Conservation (phyloP, 441 rosid species). For the Dalechampia spathulata region DNA sequence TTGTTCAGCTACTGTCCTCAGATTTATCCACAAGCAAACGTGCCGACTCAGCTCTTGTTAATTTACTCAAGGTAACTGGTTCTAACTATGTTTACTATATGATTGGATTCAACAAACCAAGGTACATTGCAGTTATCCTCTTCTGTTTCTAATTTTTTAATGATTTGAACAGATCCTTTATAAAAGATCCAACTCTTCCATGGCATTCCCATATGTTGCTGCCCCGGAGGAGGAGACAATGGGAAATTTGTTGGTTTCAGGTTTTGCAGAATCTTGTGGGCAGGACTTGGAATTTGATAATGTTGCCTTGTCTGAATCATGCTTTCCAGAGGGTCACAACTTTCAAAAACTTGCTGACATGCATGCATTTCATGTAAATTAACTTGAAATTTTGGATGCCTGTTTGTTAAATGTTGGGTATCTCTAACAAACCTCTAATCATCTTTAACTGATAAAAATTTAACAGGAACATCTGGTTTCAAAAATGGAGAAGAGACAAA, state of each 20-base stretch:
- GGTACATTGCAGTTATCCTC: not conserved
- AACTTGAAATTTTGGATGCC: conserved; percentile 1
- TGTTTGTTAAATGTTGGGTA: not conserved
- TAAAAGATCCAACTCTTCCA: conserved; percentile 64
- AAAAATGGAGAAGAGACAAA: conserved; percentile 46
- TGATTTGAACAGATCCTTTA: conserved; percentile 45
- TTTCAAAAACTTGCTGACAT: conserved; percentile 53
- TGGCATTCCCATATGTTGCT: conserved; percentile 87
- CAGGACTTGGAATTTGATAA: conserved; percentile 33
- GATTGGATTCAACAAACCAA: not conserved
- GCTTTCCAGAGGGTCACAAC: conserved; percentile 51
- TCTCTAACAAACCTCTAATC: not conserved
- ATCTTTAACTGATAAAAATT: conserved; percentile 5
- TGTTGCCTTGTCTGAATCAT: conserved; percentile 67
- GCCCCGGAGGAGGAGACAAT: conserved; percentile 58
- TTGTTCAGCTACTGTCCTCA: conserved; percentile 52
- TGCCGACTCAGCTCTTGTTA: conserved; percentile 45
- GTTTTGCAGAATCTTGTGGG: conserved; percentile 61
- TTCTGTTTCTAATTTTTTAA: not conserved
- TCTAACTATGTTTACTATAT: not conserved
- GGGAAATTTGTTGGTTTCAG: conserved; percentile 61
- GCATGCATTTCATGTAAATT: conserved; percentile 56
- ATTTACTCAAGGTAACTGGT: conserved; percentile 58
- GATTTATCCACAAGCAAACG: conserved; percentile 56
- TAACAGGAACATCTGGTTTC: conserved; percentile 60